phyloP scores from a whole-genome alignment of 208 protist genomes.

The Trypanosoma cruzi region DNA sequence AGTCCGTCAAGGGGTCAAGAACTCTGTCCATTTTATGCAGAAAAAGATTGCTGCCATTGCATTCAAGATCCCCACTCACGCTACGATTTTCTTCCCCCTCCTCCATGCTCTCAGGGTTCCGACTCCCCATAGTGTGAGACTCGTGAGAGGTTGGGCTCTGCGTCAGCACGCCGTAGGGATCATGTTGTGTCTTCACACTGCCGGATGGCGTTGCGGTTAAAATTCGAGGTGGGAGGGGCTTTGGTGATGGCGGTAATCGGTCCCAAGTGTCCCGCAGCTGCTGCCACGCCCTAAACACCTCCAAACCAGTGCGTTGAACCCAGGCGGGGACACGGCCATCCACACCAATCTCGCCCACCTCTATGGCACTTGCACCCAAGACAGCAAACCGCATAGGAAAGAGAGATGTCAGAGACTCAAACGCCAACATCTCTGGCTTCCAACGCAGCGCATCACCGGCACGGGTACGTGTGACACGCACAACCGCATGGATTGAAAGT shows the following conservation, averaged over 20 bases:
- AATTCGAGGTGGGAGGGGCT: neutral
- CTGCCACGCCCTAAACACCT: neutral
- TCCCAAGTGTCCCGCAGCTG: neutral
- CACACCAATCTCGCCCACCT: conserved; percentile 5
- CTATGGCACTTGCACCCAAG: conserved; percentile 9
- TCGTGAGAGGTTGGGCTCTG: neutral
- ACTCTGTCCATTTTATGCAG: neutral
- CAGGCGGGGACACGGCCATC: neutral
- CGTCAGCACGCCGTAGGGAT: conserved; percentile 15
- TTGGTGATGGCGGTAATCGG: neutral
- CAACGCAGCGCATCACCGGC: neutral
- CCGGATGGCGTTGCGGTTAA: neutral
- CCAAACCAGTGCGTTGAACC: neutral
- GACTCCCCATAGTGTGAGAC: neutral
- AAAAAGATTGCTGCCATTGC: neutral
- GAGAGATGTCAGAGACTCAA: conserved; percentile 3
- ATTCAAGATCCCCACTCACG: neutral
- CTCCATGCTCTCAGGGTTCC: neutral
- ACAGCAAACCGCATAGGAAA: conserved; percentile 25
- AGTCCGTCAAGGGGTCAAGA: neutral
- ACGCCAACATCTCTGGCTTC: conserved; percentile 11
- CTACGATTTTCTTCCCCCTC: neutral
- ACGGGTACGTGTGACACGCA: neutral
- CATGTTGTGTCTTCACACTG: conserved; percentile 13
- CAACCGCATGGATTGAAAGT: conserved; percentile 9